phyloP scores from a whole-genome alignment of 2,329 filamentous ascomycete genomes.

The Fusarium udum region DNA sequence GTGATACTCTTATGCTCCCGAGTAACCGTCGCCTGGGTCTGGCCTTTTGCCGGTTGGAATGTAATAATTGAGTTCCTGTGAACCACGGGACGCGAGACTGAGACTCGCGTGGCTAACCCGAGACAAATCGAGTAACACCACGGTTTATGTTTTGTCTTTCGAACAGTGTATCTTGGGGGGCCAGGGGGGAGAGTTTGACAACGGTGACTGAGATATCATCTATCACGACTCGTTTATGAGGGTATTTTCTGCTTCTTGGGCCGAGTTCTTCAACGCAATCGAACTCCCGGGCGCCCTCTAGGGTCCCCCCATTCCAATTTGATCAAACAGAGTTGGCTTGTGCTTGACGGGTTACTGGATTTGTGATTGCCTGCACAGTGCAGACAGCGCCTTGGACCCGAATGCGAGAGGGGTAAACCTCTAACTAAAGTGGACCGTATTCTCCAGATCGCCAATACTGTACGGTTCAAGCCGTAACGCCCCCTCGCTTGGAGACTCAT shows the following conservation, averaged over 20 bases:
- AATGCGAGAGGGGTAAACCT: not conserved
- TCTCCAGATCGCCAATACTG: conserved; percentile 3
- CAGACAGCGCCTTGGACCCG: not conserved
- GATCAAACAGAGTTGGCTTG: conserved; percentile 5
- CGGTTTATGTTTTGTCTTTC: conserved; percentile 2
- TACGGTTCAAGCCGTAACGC: not conserved
- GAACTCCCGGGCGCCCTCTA: not conserved
- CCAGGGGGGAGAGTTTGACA: not conserved
- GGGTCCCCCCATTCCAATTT: conserved; percentile 1
- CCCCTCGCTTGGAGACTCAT: conserved; percentile 1
- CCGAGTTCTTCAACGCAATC: not conserved
- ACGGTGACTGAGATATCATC: not conserved
- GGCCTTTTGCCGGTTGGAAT: conserved; percentile 9
- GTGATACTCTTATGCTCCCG: not conserved
- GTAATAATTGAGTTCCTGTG: not conserved
- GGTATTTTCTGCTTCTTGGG: not conserved
- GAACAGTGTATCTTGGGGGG: not conserved
- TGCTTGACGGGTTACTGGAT: not conserved
- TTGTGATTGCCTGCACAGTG: conserved; percentile 5
- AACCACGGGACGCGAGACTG: conserved; percentile 7
- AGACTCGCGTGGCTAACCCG: conserved; percentile 35
- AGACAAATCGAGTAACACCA: conserved; percentile 20
- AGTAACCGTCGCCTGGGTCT: conserved; percentile 4
- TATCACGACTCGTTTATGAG: not conserved
- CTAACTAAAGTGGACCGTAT: not conserved